phyloP scores from a whole-genome alignment of 2,329 filamentous ascomycete genomes.

The Lachnellula subtilissima region DNA sequence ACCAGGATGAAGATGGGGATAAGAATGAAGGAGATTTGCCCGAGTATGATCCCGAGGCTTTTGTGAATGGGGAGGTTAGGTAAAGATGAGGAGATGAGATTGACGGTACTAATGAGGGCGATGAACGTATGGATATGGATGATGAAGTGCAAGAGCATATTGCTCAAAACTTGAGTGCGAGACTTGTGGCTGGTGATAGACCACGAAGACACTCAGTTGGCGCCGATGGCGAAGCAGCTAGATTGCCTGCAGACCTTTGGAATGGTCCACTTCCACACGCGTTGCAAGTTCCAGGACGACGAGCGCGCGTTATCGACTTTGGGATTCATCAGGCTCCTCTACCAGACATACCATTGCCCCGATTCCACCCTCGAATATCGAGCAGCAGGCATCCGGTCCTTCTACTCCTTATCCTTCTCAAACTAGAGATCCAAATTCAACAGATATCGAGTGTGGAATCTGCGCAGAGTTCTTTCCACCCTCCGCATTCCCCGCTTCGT shows the following conservation, averaged over 20 bases:
- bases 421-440: background rate
- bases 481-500: conserved; percentile 6
- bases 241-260: too few relatives aligned
- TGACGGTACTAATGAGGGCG: background rate
- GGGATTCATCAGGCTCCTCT: background rate
- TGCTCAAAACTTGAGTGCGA: background rate
- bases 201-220: too few relatives aligned
- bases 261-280: too few relatives aligned
- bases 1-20: background rate
- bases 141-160: background rate
- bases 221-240: too few relatives aligned
- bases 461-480: conserved; percentile 1
- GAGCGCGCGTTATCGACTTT: background rate
- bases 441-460: conserved; percentile 10
- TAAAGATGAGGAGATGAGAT: background rate
- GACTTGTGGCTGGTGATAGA: too few relatives aligned
- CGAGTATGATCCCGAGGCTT: background rate
- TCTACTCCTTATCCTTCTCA: background rate
- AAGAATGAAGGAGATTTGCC: background rate
- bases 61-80: background rate
- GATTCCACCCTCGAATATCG: background rate
- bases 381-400: background rate
- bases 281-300: too few relatives aligned
- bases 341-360: background rate
- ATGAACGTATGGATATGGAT: background rate